Evolutionary conservation across 352 stramenopile species (phyloP).

Genomic region (Phytophthora nicotianae): DNA sequence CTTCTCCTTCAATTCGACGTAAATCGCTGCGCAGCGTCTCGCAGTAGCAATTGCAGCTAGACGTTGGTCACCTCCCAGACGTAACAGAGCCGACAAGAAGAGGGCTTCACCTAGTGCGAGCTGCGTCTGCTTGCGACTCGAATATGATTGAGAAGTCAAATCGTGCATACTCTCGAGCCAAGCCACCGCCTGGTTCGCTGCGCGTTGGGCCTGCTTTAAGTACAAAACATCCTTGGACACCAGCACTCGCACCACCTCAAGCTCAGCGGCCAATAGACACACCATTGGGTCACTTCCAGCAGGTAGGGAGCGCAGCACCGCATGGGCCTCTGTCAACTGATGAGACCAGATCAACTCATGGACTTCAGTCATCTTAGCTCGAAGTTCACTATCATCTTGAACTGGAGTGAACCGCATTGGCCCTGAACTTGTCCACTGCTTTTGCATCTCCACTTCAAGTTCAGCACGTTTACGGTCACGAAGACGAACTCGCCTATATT

Average conservation of each 20-base stretch:
- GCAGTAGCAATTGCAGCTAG: constrained; percentile 36
- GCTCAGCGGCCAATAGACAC: constrained; percentile 33
- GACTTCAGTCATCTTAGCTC: constrained; percentile 23
- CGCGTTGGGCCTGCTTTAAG: constrained; percentile 25
- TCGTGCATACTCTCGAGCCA: constrained; percentile 39
- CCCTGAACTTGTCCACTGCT: constrained; percentile 19
- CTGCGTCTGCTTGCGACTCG: constrained; percentile 25
- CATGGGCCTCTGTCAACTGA: constrained; percentile 26
- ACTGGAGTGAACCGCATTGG: constrained; percentile 8
- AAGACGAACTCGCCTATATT: constrained; percentile 25
- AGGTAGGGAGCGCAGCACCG: constrained; percentile 7
- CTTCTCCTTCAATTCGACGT: constrained; percentile 28
- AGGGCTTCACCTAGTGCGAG: constrained; percentile 40
- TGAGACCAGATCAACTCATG: constrained; percentile 41
- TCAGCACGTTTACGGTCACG: constrained; percentile 43
- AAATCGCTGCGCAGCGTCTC: constrained; percentile 31
- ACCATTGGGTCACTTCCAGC: constrained; percentile 31
- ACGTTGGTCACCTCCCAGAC: constrained; percentile 34
- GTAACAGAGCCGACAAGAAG: constrained; percentile 33
- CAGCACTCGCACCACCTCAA: constrained; percentile 42
- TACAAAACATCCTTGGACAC: constrained; percentile 45
- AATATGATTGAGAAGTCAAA: constrained; percentile 37
- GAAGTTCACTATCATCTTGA: constrained; percentile 16
- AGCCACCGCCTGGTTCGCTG: constrained; percentile 27
- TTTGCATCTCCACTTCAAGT: constrained; percentile 40